Conservation (phyloP, 345 rosid species). For the Psidium friedrichsthalianum region DNA sequence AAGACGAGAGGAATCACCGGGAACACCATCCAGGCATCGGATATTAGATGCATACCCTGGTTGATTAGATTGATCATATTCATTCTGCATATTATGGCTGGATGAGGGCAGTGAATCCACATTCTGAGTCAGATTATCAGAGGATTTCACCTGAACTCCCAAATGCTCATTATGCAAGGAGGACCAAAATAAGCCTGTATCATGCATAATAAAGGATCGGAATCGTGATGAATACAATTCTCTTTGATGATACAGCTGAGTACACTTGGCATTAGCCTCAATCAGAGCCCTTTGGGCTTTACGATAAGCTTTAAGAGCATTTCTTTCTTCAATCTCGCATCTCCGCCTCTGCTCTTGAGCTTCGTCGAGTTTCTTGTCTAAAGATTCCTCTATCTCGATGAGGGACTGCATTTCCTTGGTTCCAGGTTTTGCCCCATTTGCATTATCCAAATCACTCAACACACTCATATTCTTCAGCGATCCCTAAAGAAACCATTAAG, state of each 20-base stretch:
- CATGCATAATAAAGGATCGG: constrained; percentile 49
- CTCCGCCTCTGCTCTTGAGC: constrained; percentile 58
- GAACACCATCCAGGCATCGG: constrained; percentile 8
- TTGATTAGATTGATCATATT: constrained; percentile 17
- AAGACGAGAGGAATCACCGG: constrained; percentile 10
- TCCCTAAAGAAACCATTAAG: constrained; percentile 21
- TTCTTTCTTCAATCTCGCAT: constrained; percentile 92
- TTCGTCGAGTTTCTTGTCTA: constrained; percentile 80
- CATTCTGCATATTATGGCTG: constrained; percentile 27
- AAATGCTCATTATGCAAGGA: constrained; percentile 27
- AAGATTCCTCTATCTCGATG: constrained; percentile 63
- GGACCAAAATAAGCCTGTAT: constrained; percentile 46
- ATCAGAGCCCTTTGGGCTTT: constrained; percentile 81
- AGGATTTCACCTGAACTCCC: constrained; percentile 24
- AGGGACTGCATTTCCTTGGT: constrained; percentile 34
- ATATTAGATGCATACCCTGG: constrained; percentile 15
- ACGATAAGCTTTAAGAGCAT: constrained; percentile 78
- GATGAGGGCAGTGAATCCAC: constrained; percentile 29
- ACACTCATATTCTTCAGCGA: constrained; percentile 19
- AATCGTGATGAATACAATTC: constrained; percentile 59
- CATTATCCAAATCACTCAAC: constrained; percentile 24
- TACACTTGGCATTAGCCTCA: constrained; percentile 81
- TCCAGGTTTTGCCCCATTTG: constrained; percentile 23
- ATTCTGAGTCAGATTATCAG: constrained; percentile 19
- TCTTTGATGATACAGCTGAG: constrained; percentile 62